Evolutionary conservation across 768 basidiomycete genomes (phyloP).

Genomic region (Amanita muscaria): DNA sequence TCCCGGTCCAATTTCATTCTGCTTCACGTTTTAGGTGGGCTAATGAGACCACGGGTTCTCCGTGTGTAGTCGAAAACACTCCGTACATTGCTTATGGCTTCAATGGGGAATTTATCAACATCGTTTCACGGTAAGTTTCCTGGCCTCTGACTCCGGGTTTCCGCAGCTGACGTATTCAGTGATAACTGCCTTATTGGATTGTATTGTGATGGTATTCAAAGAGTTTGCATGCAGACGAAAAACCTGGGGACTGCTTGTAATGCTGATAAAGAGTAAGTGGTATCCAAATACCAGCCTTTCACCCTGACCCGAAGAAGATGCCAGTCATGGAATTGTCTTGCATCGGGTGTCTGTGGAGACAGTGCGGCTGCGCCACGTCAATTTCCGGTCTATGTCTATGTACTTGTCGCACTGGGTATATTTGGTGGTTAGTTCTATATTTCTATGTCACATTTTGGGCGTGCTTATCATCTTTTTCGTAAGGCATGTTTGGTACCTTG

Average conservation of each 20-base stretch:
- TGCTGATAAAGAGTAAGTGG: constrained; percentile 39
- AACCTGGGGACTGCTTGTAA: constrained; percentile 48
- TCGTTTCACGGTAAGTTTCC: constrained; percentile 63
- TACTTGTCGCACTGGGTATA: constrained; percentile 62
- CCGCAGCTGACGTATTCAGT: constrained; percentile 23
- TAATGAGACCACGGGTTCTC: constrained; percentile 55
- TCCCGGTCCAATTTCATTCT: background rate
- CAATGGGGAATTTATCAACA: constrained; percentile 57
- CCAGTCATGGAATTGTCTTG: constrained; percentile 63
- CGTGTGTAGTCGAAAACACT: constrained; percentile 72
- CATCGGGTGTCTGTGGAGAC: constrained; percentile 51
- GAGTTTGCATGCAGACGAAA: constrained; percentile 53
- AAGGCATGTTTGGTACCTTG: constrained; percentile 72
- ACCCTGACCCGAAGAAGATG: constrained; percentile 38
- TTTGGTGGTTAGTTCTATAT: constrained; percentile 48
- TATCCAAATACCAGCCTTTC: background rate
- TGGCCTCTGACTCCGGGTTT: background rate
- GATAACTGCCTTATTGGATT: constrained; percentile 65
- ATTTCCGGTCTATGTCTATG: constrained; percentile 62
- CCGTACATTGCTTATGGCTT: constrained; percentile 63
- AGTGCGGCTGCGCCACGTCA: constrained; percentile 52
- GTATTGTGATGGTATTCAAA: constrained; percentile 62
- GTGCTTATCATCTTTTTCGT: background rate
- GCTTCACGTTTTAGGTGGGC: constrained; percentile 49
- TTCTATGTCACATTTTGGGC: background rate